Evolutionary conservation across 2,329 filamentous ascomycete genomes (phyloP).

Genomic region (Pseudopyricularia cyperi): DNA sequence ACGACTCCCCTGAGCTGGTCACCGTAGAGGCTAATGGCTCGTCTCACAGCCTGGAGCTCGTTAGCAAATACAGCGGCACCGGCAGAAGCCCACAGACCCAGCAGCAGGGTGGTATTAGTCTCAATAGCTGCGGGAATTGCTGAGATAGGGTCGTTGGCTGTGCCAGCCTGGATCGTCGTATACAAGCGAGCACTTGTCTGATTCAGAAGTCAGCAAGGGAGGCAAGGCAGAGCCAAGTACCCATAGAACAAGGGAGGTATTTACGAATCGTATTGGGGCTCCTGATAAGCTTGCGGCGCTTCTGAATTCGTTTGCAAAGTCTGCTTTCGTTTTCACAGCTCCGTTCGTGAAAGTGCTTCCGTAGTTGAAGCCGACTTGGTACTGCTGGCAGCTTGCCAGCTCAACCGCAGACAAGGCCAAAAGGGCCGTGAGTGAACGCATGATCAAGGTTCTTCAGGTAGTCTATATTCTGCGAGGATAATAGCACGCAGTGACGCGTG

Average conservation of each 20-base stretch:
- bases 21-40: constrained; percentile 58
- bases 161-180: constrained; percentile 60
- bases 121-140: constrained; percentile 75
- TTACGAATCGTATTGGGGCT: background rate
- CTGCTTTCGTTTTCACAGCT: constrained; percentile 42
- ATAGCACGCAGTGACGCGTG: background rate
- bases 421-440: constrained; percentile 8
- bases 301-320: constrained; percentile 27
- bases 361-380: constrained; percentile 55
- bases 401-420: constrained; percentile 21
- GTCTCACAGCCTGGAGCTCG: constrained; percentile 59
- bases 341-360: constrained; percentile 49
- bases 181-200: constrained; percentile 30
- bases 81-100: constrained; percentile 73
- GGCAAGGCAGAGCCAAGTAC: background rate
- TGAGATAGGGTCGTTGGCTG: constrained; percentile 49
- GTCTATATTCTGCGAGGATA: background rate
- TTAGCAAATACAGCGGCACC: constrained; percentile 51
- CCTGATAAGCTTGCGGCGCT: background rate
- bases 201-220: background rate
- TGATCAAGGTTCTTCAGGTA: background rate
- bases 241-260: no score
- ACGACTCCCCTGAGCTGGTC: constrained; percentile 50
- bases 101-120: constrained; percentile 64
- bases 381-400: constrained; percentile 23